These are phyloP conservation scores for Globisporangium emineosum DNA, from an alignment of 352 stramenopile genomes.

Conservation along the genomic window DNA sequence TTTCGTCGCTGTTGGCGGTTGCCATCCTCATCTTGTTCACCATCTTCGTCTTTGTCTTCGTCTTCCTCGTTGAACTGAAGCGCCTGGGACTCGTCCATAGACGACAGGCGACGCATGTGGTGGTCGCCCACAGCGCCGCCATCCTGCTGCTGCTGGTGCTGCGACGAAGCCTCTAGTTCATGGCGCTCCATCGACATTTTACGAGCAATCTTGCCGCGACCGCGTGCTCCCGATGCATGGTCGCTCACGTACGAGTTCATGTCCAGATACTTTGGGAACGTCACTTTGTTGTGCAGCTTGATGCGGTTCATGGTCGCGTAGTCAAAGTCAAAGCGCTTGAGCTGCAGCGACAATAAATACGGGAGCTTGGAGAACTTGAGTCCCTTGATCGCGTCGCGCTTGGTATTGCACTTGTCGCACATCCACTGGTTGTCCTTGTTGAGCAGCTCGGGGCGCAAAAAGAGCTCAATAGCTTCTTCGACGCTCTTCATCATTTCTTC, in stretches of 20 bases:
- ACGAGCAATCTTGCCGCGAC: conserved; percentile 58
- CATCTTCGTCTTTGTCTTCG: conserved; percentile 16
- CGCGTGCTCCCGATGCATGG: conserved; percentile 34
- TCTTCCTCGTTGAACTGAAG: conserved; percentile 30
- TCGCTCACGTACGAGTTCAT: conserved; percentile 87
- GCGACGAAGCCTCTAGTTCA: conserved; percentile 44
- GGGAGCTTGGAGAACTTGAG: conserved; percentile 88
- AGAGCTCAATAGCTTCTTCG: conserved; percentile 87
- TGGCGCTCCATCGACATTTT: conserved; percentile 88
- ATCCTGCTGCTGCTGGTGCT: conserved; percentile 26
- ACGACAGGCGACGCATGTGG: conserved; percentile 51
- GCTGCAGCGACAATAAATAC: conserved; percentile 87
- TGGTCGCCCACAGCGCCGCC: conserved; percentile 1
- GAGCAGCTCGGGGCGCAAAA: conserved; percentile 81
- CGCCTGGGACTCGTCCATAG: conserved; percentile 73
- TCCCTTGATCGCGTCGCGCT: conserved; percentile 88
- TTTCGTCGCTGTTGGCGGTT: not conserved
- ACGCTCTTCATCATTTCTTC: conserved; percentile 81
- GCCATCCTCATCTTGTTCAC: conserved; percentile 9
- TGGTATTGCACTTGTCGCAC: conserved; percentile 79
- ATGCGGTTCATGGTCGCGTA: conserved; percentile 87
- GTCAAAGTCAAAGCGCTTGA: conserved; percentile 93
- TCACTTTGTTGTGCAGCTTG: conserved; percentile 85
- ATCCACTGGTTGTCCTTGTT: conserved; percentile 90
- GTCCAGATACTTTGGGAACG: conserved; percentile 88